Conservation (phyloP, 73 alveolate species). For the Tetrahymena malaccensis region DNA sequence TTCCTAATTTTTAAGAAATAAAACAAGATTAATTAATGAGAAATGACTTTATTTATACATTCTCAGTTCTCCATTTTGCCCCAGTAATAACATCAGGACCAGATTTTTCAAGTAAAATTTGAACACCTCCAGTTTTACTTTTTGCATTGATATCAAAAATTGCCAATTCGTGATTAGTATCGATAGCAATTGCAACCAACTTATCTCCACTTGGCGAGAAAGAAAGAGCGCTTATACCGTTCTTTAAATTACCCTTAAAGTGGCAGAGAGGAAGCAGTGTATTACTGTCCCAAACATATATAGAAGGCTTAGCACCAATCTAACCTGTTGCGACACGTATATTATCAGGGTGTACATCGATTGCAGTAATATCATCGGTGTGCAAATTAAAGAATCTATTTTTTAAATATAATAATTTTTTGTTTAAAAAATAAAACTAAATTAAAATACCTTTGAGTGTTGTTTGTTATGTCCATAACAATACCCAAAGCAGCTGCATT, state of each 20-base stretch:
- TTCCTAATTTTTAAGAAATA: slow-evolving; percentile 45
- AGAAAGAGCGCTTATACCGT: slow-evolving; percentile 61
- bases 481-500: slow-evolving; percentile 92
- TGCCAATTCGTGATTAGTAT: slow-evolving; percentile 67
- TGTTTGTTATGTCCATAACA: slow-evolving; percentile 48
- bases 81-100: slow-evolving; percentile 67
- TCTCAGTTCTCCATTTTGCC: slow-evolving; percentile 41
- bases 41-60: not conserved
- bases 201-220: slow-evolving; percentile 66
- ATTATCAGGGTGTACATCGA: slow-evolving; percentile 69
- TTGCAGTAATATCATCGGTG: slow-evolving; percentile 79
- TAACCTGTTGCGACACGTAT: slow-evolving; percentile 87
- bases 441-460: not conserved
- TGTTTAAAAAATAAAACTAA: not conserved
- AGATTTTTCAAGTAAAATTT: slow-evolving; percentile 64
- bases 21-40: not conserved
- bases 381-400: slow-evolving; percentile 71
- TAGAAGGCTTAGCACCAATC: slow-evolving; percentile 55
- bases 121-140: slow-evolving; percentile 35
- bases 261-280: slow-evolving; percentile 55
- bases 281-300: slow-evolving; percentile 88
- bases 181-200: slow-evolving; percentile 69
- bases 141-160: slow-evolving; percentile 51
- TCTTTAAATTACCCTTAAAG: slow-evolving; percentile 47
- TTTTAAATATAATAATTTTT: slow-evolving; percentile 33